phyloP scores from a whole-genome alignment of 257 asterid species.

The Mentha longifolia region DNA sequence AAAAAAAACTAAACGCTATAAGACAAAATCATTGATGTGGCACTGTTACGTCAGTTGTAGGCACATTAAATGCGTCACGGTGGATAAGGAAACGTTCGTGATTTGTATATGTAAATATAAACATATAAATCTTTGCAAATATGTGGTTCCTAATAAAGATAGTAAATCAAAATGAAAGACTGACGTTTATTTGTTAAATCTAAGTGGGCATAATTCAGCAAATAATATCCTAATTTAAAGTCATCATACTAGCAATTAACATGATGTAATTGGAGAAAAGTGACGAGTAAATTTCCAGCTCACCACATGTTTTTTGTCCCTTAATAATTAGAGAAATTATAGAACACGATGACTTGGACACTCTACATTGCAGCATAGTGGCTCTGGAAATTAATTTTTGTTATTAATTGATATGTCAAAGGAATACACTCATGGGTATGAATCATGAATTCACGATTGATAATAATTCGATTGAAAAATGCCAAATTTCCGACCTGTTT shows the following conservation, averaged over 20 bases:
- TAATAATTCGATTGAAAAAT: neutral
- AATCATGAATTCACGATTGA: neutral
- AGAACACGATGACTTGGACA: constrained; percentile 17
- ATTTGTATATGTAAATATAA: no score
- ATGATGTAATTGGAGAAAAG: neutral
- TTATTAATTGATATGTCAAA: neutral
- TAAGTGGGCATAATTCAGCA: neutral
- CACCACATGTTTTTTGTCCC: neutral
- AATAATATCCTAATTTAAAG: neutral
- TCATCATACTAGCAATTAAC: neutral
- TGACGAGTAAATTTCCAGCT: neutral
- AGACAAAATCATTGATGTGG: no score
- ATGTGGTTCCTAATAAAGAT: no score
- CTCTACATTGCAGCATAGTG: constrained; percentile 18
- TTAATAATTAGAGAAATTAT: neutral
- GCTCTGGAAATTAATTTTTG: neutral
- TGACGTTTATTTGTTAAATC: no score
- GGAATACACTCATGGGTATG: no score
- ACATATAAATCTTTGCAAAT: no score
- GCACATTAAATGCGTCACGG: no score
- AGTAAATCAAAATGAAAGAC: no score
- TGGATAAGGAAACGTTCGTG: no score
- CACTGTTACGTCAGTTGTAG: no score
- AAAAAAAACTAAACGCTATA: no score
- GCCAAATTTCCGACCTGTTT: neutral